Percentiles rank a stretch among this genome's conserved stretches.
These are phyloP conservation scores for Fraxinus pennsylvanica DNA, from an alignment of 257 asterid species.

Conservation along the genomic window DNA sequence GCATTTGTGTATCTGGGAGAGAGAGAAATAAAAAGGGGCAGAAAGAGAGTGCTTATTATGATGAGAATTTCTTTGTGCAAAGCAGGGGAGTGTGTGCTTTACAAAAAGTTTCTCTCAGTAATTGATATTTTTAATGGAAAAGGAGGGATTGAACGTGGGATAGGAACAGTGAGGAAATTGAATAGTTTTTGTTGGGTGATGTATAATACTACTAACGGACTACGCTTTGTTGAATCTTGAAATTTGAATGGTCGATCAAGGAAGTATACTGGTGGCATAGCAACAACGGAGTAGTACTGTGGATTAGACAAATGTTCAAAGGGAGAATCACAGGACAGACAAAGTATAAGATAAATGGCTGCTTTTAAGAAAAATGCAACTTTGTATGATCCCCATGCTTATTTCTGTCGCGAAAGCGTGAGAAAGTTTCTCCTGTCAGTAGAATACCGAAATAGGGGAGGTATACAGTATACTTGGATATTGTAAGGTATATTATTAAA, in stretches of 20 bases:
- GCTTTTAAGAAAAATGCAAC: neutral
- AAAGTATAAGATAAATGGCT: neutral
- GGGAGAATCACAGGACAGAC: neutral
- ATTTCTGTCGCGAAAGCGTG: constrained; percentile 37
- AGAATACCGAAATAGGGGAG: neutral
- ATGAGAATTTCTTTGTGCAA: constrained; percentile 51
- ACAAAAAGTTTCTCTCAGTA: constrained; percentile 44
- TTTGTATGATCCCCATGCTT: constrained; percentile 32
- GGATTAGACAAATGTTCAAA: neutral
- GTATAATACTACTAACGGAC: no score
- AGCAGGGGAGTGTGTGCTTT: constrained; percentile 56
- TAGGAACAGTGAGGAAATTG: constrained; percentile 20
- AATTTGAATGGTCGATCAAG: no score
- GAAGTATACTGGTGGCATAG: neutral
- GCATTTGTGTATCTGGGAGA: constrained; percentile 25
- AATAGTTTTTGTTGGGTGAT: neutral
- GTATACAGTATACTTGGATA: neutral
- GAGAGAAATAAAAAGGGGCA: neutral
- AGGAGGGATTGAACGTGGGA: constrained; percentile 48
- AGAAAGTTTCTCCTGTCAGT: constrained; percentile 31
- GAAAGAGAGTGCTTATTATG: constrained; percentile 54
- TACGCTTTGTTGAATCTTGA: no score
- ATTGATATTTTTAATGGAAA: constrained; percentile 22
- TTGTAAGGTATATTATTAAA: neutral
- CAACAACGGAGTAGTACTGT: no score